phyloP scores from a whole-genome alignment of 768 basidiomycete species.

The Sarcodon sp. region DNA sequence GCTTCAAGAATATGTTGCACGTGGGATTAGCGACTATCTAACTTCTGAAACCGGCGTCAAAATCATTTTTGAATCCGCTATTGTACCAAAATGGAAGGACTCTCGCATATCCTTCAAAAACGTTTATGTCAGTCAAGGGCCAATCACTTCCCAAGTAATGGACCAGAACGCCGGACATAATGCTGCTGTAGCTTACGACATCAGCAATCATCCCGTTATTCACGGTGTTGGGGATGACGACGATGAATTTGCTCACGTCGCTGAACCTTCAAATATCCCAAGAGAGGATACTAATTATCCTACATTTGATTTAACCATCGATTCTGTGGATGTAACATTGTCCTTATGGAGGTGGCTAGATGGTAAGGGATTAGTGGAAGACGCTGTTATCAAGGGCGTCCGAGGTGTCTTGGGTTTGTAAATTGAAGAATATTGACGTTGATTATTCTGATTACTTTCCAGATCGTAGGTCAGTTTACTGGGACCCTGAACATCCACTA shows the following conservation, averaged over 20 bases:
- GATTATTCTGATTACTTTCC: neutral
- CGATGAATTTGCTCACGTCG: slow-evolving; percentile 13
- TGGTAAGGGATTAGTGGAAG: slow-evolving; percentile 85
- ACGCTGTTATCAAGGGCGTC: slow-evolving; percentile 88
- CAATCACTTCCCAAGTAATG: slow-evolving; percentile 13
- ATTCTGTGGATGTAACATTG: slow-evolving; percentile 90
- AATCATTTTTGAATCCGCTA: slow-evolving; percentile 94
- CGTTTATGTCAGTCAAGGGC: slow-evolving; percentile 84
- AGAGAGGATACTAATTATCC: slow-evolving; percentile 65
- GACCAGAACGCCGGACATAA: slow-evolving; percentile 24
- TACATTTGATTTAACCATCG: slow-evolving; percentile 88
- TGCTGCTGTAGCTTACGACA: slow-evolving; percentile 61
- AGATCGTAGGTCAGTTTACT: slow-evolving; percentile 83
- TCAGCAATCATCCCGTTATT: slow-evolving; percentile 64
- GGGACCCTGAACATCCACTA: slow-evolving; percentile 73
- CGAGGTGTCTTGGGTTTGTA: slow-evolving; percentile 77
- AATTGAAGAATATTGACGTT: neutral
- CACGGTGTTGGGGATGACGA: slow-evolving; percentile 55
- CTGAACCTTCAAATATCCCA: slow-evolving; percentile 9
- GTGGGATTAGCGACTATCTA: slow-evolving; percentile 82
- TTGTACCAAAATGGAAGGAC: slow-evolving; percentile 96
- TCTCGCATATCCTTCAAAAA: slow-evolving; percentile 95
- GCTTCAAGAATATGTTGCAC: slow-evolving; percentile 65
- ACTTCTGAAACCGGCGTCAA: slow-evolving; percentile 90
- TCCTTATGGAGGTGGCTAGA: slow-evolving; percentile 90